A percentile compares a stretch with the other conserved stretches of the same genome.
Evolutionary conservation across 257 asterid genomes (phyloP).

Genomic region (Solanum bulbocastanum): DNA sequence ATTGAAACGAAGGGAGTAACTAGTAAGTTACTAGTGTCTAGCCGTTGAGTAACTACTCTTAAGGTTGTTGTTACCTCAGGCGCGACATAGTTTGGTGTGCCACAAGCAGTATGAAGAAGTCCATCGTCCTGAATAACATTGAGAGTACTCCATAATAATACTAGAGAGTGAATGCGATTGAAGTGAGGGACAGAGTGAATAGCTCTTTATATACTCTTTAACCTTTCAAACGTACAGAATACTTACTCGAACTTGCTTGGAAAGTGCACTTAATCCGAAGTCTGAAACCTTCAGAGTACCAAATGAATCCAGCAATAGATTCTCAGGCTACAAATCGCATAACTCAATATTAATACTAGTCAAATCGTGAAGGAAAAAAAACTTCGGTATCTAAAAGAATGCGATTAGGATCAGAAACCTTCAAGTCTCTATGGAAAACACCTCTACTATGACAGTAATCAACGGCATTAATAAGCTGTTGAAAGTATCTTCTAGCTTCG

Average conservation of each 20-base stretch:
- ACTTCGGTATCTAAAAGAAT: not conserved
- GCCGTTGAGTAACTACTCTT: not conserved
- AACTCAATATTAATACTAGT: not conserved
- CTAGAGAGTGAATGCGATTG: not conserved
- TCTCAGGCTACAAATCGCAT: slow-evolving; percentile 59
- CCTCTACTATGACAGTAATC: slow-evolving; percentile 93
- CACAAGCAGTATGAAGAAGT: slow-evolving; percentile 78
- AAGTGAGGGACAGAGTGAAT: not conserved
- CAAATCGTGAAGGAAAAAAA: not conserved
- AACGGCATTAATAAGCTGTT: slow-evolving; percentile 77
- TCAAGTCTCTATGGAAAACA: slow-evolving; percentile 73
- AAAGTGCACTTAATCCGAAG: slow-evolving; percentile 73
- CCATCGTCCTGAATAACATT: slow-evolving; percentile 46
- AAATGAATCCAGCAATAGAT: slow-evolving; percentile 56
- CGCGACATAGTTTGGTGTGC: slow-evolving; percentile 86
- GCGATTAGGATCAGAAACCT: slow-evolving; percentile 26
- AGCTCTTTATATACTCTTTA: not conserved
- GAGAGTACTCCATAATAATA: slow-evolving; percentile 1
- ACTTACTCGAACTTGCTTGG: slow-evolving; percentile 65
- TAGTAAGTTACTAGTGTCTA: not conserved
- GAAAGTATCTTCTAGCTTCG: slow-evolving; percentile 61
- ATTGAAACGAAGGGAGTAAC: not conserved
- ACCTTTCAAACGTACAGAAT: not conserved
- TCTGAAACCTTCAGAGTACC: slow-evolving; percentile 71
- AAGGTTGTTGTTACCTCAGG: slow-evolving; percentile 50